These are phyloP conservation scores for Ganoderma lingzhi DNA, from an alignment of 1,284 basidiomycete species.

Conservation along the genomic window DNA sequence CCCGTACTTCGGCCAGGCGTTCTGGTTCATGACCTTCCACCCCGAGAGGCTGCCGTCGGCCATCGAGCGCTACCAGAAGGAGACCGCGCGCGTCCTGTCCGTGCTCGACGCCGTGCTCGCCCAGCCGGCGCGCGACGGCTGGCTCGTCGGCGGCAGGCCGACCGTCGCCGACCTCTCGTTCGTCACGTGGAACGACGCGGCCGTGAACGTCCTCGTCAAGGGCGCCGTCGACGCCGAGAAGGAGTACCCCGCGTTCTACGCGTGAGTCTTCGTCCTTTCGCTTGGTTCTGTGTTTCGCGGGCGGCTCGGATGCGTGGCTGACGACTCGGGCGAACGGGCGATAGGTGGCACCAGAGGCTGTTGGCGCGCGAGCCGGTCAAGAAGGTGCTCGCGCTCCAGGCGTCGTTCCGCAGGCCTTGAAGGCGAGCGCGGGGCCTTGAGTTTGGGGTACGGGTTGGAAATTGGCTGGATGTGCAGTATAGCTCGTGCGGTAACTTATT, in stretches of 20 bases:
- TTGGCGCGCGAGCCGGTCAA: slow-evolving; percentile 15
- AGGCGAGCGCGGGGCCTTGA: no score
- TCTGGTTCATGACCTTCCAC: slow-evolving; percentile 41
- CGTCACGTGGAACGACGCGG: slow-evolving; percentile 32
- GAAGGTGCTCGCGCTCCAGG: slow-evolving; percentile 17
- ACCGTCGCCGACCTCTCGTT: slow-evolving; percentile 38
- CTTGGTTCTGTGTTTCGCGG: neutral
- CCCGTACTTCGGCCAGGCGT: slow-evolving; percentile 38
- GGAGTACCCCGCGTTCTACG: slow-evolving; percentile 30
- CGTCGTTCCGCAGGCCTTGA: slow-evolving; percentile 4
- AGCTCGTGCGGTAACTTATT: no score
- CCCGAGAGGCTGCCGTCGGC: slow-evolving; percentile 38
- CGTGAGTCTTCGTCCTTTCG: slow-evolving; percentile 16
- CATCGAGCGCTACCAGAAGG: slow-evolving; percentile 44
- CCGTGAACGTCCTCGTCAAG: slow-evolving; percentile 21
- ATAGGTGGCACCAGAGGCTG: slow-evolving; percentile 24
- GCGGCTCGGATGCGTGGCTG: neutral
- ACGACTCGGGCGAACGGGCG: neutral
- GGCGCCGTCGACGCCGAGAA: slow-evolving; percentile 24
- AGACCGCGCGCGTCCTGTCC: slow-evolving; percentile 42
- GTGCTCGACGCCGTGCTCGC: slow-evolving; percentile 43
- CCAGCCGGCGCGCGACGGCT: slow-evolving; percentile 26
- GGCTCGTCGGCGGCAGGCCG: slow-evolving; percentile 34
- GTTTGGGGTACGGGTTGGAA: no score
- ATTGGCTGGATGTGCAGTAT: no score